These are phyloP conservation scores for Excoecaria agallocha DNA, from an alignment of 345 rosid genomes.

Conservation along the genomic window DNA sequence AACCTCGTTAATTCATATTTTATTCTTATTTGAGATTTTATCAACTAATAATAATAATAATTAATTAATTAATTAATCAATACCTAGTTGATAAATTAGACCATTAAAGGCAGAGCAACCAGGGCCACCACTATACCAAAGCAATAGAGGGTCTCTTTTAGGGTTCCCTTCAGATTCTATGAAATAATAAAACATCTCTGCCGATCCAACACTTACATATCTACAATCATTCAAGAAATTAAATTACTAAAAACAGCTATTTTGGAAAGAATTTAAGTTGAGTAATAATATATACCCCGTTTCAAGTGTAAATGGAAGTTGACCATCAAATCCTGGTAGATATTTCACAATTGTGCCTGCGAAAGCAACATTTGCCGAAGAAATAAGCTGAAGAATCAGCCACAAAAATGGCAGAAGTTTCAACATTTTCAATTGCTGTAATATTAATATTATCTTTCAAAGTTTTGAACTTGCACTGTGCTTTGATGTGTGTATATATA, in stretches of 20 bases:
- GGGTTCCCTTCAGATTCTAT: slow-evolving; percentile 40
- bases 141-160: slow-evolving; percentile 29
- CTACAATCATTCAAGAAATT: not conserved
- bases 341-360: slow-evolving; percentile 19
- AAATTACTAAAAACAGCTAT: no score
- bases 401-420: no score
- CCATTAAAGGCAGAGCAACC: slow-evolving; percentile 43
- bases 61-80: no score
- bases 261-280: not conserved
- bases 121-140: slow-evolving; percentile 48
- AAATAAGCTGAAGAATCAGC: slow-evolving; percentile 1
- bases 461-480: no score
- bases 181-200: slow-evolving; percentile 37
- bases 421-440: no score
- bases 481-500: no score
- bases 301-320: slow-evolving; percentile 40
- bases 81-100: slow-evolving; percentile 10
- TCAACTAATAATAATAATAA: no score
- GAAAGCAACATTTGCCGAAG: slow-evolving; percentile 6
- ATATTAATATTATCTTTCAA: no score
- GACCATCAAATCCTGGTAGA: slow-evolving; percentile 35
- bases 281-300: slow-evolving; percentile 26
- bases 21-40: no score
- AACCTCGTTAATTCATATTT: not conserved
- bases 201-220: slow-evolving; percentile 28